phyloP scores from a whole-genome alignment of 257 asterid species.

The Solanum megistacrolobum region DNA sequence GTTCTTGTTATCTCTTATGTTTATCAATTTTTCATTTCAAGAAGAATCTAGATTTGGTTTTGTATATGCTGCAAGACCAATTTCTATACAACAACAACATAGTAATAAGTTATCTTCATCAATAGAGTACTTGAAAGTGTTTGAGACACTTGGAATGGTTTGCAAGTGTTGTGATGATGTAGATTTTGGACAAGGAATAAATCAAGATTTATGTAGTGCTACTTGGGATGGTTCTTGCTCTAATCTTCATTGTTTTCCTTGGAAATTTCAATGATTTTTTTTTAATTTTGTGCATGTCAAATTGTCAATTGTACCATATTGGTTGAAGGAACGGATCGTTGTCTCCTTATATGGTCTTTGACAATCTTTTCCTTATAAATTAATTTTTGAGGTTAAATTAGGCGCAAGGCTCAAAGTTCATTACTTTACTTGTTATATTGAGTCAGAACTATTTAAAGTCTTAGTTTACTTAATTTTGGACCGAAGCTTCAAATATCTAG shows the following conservation, averaged over 20 bases:
- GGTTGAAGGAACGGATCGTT: not conserved
- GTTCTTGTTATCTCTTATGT: not conserved
- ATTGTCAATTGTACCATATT: not conserved
- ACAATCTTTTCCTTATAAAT: not conserved
- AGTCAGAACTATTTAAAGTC: not conserved
- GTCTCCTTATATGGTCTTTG: not conserved
- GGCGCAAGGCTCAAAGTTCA: not conserved
- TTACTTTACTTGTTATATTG: not conserved
- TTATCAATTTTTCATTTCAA: not conserved
- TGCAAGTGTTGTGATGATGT: conserved; percentile 34
- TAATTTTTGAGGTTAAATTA: not conserved
- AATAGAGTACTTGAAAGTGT: not conserved
- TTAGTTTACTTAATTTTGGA: not conserved
- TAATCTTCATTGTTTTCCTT: conserved; percentile 24
- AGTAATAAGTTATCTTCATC: not conserved
- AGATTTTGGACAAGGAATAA: not conserved
- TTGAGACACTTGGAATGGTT: conserved; percentile 21
- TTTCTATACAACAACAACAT: not conserved
- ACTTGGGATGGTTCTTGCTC: conserved; percentile 27
- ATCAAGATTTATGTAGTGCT: conserved; percentile 2
- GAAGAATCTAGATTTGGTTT: not conserved
- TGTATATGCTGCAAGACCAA: not conserved
- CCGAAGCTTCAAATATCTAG: not conserved
- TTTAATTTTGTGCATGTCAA: not conserved
- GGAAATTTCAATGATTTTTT: conserved; percentile 12